phyloP scores from a whole-genome alignment of 768 basidiomycete species.

The Lactifluus rugatus region DNA sequence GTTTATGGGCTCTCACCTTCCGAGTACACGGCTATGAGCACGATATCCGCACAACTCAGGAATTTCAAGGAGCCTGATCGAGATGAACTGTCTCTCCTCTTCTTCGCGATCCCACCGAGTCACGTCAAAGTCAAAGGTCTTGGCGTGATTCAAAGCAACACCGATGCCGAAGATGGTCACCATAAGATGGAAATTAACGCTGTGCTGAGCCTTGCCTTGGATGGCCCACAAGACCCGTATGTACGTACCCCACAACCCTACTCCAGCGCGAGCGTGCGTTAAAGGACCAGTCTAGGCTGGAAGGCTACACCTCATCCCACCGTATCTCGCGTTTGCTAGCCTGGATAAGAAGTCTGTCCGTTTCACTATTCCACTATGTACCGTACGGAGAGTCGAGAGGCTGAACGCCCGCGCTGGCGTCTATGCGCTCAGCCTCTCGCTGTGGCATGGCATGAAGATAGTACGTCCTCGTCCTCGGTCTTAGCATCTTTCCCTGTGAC shows the following conservation, averaged over 20 bases:
- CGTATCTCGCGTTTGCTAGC: slow-evolving; percentile 84
- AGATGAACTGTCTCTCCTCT: slow-evolving; percentile 74
- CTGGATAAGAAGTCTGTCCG: slow-evolving; percentile 87
- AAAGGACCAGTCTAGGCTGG: slow-evolving; percentile 56
- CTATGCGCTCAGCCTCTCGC: slow-evolving; percentile 88
- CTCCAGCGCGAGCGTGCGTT: neutral
- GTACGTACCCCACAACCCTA: slow-evolving; percentile 31
- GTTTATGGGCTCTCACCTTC: neutral
- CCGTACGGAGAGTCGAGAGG: slow-evolving; percentile 87
- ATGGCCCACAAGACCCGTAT: slow-evolving; percentile 87
- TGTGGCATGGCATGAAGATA: slow-evolving; percentile 92
- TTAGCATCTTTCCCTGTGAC: neutral
- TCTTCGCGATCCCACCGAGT: slow-evolving; percentile 70
- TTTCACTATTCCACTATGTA: slow-evolving; percentile 85
- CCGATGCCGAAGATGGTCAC: slow-evolving; percentile 30
- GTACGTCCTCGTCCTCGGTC: slow-evolving; percentile 36
- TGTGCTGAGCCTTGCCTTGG: slow-evolving; percentile 65
- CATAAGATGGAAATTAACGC: slow-evolving; percentile 85
- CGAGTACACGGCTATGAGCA: slow-evolving; percentile 42
- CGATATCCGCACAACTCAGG: slow-evolving; percentile 79
- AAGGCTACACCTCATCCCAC: slow-evolving; percentile 78
- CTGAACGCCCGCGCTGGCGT: slow-evolving; percentile 90
- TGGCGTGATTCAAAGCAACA: slow-evolving; percentile 21
- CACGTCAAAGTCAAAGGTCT: slow-evolving; percentile 16
- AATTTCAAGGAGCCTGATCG: slow-evolving; percentile 89